A percentile compares a stretch with the other conserved stretches of the same genome.
Evolutionary conservation across 345 rosid species (phyloP).

Genomic region (Eutrema yunnanense): DNA sequence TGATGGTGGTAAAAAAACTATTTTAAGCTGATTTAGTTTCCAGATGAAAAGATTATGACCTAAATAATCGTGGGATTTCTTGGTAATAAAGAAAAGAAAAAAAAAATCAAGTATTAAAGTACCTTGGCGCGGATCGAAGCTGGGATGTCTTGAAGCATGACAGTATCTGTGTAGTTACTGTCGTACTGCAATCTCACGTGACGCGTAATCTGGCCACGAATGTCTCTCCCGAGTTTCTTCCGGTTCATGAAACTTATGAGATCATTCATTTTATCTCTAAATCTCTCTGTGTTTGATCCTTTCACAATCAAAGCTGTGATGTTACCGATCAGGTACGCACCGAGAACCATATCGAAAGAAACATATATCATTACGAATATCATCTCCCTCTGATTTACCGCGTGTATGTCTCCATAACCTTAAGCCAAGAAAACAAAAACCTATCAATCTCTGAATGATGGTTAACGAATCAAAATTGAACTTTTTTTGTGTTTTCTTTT

Average conservation of each 20-base stretch:
- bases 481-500: neutral
- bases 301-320: slow-evolving; percentile 96
- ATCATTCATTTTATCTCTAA: slow-evolving; percentile 92
- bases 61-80: no score
- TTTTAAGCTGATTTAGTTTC: no score
- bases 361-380: slow-evolving; percentile 85
- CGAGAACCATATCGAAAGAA: slow-evolving; percentile 94
- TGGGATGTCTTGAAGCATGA: slow-evolving; percentile 80
- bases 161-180: slow-evolving; percentile 72
- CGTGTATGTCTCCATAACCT: slow-evolving; percentile 99
- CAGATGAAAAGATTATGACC: neutral
- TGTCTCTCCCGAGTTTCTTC: slow-evolving; percentile 60
- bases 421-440: neutral
- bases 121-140: slow-evolving; percentile 94
- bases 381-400: slow-evolving; percentile 96
- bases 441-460: neutral
- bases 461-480: neutral
- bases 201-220: slow-evolving; percentile 68
- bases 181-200: slow-evolving; percentile 82
- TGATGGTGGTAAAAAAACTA: no score
- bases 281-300: slow-evolving; percentile 95
- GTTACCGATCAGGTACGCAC: slow-evolving; percentile 95
- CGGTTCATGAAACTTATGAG: slow-evolving; percentile 83
- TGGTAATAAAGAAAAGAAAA: no score
- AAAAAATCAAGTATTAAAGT: neutral